A percentile compares a stretch with the other conserved stretches of the same genome.
Evolutionary conservation across 2,329 filamentous ascomycete genomes (phyloP).

Genomic region (Penicillium sp.): DNA sequence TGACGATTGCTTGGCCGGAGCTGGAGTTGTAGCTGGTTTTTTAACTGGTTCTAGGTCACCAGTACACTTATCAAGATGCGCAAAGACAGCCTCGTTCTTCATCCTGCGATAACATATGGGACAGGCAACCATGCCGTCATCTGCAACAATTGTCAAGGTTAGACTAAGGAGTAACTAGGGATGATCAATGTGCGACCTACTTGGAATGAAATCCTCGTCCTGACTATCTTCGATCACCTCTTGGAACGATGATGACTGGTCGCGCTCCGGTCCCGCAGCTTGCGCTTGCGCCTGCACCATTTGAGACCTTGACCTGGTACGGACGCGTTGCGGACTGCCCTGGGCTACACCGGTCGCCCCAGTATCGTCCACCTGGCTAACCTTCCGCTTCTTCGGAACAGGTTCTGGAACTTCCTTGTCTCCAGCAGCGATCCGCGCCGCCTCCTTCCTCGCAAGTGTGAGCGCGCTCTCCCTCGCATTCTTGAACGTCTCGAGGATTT

Average conservation of each 20-base stretch:
- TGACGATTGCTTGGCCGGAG: constrained; percentile 26
- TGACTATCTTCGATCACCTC: constrained; percentile 50
- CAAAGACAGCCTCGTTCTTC: constrained; percentile 77
- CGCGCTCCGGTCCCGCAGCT: constrained; percentile 14
- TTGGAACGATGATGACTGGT: constrained; percentile 20
- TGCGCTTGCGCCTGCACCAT: constrained; percentile 27
- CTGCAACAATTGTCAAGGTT: constrained; percentile 44
- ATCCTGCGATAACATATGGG: constrained; percentile 81
- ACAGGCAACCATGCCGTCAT: constrained; percentile 80
- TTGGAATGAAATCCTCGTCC: constrained; percentile 47
- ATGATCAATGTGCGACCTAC: constrained; percentile 31
- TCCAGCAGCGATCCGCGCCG: constrained; percentile 60
- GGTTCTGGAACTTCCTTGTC: constrained; percentile 41
- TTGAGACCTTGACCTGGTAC: constrained; percentile 42
- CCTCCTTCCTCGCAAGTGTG: constrained; percentile 64
- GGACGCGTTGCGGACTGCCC: constrained; percentile 35
- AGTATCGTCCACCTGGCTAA: constrained; percentile 41
- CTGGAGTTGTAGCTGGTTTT: constrained; percentile 1
- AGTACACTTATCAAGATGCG: constrained; percentile 76
- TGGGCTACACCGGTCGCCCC: constrained; percentile 47
- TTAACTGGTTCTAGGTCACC: constrained; percentile 21
- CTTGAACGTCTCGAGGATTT: constrained; percentile 80
- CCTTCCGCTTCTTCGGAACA: constrained; percentile 44
- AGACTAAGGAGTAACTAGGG: constrained; percentile 10
- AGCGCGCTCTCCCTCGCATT: constrained; percentile 68